Base-by-base conservation (phyloP, 441 rosid species). In the California macrophylla region DNA sequence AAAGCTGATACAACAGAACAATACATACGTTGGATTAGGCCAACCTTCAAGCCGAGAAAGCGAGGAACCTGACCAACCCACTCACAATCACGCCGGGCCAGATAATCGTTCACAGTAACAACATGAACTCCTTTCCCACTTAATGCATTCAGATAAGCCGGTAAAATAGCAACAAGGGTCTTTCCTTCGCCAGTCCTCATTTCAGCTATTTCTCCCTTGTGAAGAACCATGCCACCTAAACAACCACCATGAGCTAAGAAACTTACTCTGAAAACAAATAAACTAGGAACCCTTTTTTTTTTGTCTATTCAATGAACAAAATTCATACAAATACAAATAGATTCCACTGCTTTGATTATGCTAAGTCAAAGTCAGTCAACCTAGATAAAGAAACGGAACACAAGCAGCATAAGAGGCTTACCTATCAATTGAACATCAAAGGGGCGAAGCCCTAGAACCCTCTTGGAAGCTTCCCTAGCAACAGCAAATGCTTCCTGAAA, bases 1-100 rank as follows among this genome's bases (percentile, higher is more conserved):
- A 47, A 16, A 47, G 56, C 56, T 47, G 64, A 73, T 26, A 69
- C 32, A 71, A 47, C 77, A 78, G 87, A 80, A 82, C 47, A 80
- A 72, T 75, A 88, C 97, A 77, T 89, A 89, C 96, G 96, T 77
- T 93, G 97, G 87, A 93, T 93, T 74, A 93, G 83, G 85, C 98
- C 98, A 85, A 93, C 98, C 89, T 88, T 91, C 91, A 93, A 76
- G 76, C 98, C 98, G 64, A 93, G 97, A 78, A 93, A 93, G 18
- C 98, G 86, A 38, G 96, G 97, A 82, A 93, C 96, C 83, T 93
- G 98, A 52, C 98, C 98, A 81, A 93, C 97, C 98, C 98, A 91
- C 77, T 93, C 98, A 74, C 97, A 93, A 83, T 93, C 98, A 72
- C 97, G 78, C 69, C 98, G 84, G 32, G 98, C 98, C 34, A 93